Base-by-base conservation (phyloP, 2,329 filamentous ascomycete genomes). In the Diaporthe vexans region DNA sequence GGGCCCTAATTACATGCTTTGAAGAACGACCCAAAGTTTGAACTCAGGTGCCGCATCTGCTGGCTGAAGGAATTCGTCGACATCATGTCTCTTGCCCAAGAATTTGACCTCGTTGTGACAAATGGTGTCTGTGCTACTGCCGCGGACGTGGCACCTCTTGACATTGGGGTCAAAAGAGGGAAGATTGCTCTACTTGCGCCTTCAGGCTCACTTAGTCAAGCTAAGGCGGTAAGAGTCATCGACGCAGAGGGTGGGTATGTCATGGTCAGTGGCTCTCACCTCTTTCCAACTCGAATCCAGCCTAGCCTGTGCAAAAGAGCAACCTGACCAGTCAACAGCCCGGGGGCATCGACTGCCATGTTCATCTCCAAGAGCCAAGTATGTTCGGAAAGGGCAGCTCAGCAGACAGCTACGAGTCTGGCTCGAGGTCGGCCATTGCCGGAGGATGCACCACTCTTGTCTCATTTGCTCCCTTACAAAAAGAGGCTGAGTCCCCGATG, bases 361-460 rank as follows among this genome's bases (percentile, higher is more conserved):
- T 85, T 0, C 84, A 85, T 71, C 79, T 85, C n/a, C 76, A 84
- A 71, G 83, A 85, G 77, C 83, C 82, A 17, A 81, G 78, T 67
- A 76, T 83, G 76, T 82, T 83, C 51, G 80, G 81, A 58, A 79
- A 80, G 72, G 79, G 81, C 2, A 76, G 76, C 6, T 81, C 81
- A 5, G 78, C 80, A 19, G 83, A 85, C 77, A 82, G 77, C 24
- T 84, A 78, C 57, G 79, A 78, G 71, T 70, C 76, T 24, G 75
- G 74, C 0, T 87, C 88, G 0, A 83, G 89, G 11, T 88, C 85
- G 29, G 90, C 89, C 6, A 84, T 91, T 71, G 88, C 88, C 3
- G 89, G 90, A 11, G 89, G 89, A 33, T 91, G 86, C 6, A 92
- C 90, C 0, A 91, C 90, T 0, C 83, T 91, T 19, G 80, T 91